Percentiles rank a stretch among this genome's conserved stretches.
phyloP scores from a whole-genome alignment of 768 basidiomycete species.

The Pleurotus tuoliensis region DNA sequence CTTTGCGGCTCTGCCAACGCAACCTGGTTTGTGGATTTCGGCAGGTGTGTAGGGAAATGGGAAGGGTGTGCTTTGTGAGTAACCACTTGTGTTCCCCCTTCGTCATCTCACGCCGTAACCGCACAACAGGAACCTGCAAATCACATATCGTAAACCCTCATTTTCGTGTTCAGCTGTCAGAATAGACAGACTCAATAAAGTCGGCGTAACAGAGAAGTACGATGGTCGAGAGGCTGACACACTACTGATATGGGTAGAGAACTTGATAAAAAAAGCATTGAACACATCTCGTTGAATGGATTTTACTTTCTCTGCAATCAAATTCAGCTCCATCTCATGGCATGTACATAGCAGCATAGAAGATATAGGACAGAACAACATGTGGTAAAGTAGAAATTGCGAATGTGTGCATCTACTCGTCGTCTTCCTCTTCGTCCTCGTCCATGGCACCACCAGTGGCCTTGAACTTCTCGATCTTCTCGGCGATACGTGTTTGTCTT shows the following conservation, averaged over 20 bases:
- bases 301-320: neutral
- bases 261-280: slow-evolving; percentile 40
- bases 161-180: slow-evolving; percentile 60
- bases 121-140: slow-evolving; percentile 54
- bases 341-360: slow-evolving; percentile 8
- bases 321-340: neutral
- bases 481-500: slow-evolving; percentile 76
- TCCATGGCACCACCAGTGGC: slow-evolving; percentile 54
- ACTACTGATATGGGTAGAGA: slow-evolving; percentile 53
- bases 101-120: neutral
- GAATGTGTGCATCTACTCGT: slow-evolving; percentile 48
- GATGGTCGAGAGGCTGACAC: slow-evolving; percentile 28
- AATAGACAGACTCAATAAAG: slow-evolving; percentile 37
- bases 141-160: slow-evolving; percentile 45
- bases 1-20: slow-evolving; percentile 52
- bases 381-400: slow-evolving; percentile 10
- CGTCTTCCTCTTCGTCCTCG: slow-evolving; percentile 54
- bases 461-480: slow-evolving; percentile 90
- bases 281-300: neutral
- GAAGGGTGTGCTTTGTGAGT: slow-evolving; percentile 75
- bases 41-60: slow-evolving; percentile 75
- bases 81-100: neutral
- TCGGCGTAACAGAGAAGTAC: slow-evolving; percentile 39
- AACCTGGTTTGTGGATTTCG: slow-evolving; percentile 76
- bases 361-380: slow-evolving; percentile 11